Evolutionary conservation across 169 alveolate species (phyloP), one percentile per base, ranked within the genome.

Genomic region (Toxoplasma gondii): DNA sequence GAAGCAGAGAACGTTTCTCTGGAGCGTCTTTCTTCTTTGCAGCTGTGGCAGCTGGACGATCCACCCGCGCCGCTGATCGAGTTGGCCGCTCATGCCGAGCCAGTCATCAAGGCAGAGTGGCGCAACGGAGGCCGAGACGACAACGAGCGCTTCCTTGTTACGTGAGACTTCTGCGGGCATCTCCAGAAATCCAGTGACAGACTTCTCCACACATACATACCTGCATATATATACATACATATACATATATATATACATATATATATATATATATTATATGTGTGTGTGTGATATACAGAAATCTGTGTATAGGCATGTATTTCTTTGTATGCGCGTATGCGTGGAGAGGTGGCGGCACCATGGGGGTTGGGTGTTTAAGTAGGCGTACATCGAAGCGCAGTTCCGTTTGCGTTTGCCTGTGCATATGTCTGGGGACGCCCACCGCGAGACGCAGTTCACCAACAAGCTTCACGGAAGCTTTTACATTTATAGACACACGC

Each of bases 101-200:
- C 93, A 2, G 74, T 90, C 78, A 70, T 90, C 12, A 90, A 90
- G 49, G 93, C 93, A 34, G 93, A 90, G 53, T 90, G 93, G 93
- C 69, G 93, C 44, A 45, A 90, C 19, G 88, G 93, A 31, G 93
- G 93, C 31, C 93, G 88, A 2, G 43, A 90, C 49, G 93, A 90
- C 34, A 31, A 38, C 31, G 58, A 41, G 12, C 39, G 45, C 39
- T 45, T 90, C 53, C 93, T 90, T 31, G 24, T 90, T 80, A 90
- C 93, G 93, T 90, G 43, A 82, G 90, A 19, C 45, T 34, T 16
- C 31, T 36, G 84, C 22, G n/a, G 0, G 84, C 38, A 19, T 34
- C 19, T 74, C 9, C 5, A 4, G 5, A 74, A 10, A 16, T 31
- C 39, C 10, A 16, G 24, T 41, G 45, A 7, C 9, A 1, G n/a